These are phyloP conservation scores for Pneumocystis murina DNA, from an alignment of 1,139 yeast species.

Conservation along the genomic window DNA sequence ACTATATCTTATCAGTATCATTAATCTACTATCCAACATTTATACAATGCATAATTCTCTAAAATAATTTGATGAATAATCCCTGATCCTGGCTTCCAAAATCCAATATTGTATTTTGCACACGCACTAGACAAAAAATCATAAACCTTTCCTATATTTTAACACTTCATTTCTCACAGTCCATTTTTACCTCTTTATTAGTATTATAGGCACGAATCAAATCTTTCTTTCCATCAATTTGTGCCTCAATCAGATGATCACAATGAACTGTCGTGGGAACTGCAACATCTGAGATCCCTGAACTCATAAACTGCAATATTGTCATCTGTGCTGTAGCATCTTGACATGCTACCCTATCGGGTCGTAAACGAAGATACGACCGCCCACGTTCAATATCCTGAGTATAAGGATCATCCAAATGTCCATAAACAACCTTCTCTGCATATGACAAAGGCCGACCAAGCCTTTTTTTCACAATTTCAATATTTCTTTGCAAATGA, in stretches of 20 bases:
- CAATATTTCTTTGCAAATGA: constrained; percentile 49
- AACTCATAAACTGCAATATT: constrained; percentile 93
- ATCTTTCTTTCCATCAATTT: constrained; percentile 84
- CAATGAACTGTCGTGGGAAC: constrained; percentile 97
- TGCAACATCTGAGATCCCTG: constrained; percentile 85
- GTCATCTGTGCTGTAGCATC: constrained; percentile 99
- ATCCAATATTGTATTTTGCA: constrained; percentile 95
- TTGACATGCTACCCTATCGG: constrained; percentile 99
- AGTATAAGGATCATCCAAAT: constrained; percentile 83
- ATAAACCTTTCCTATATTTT: constrained; percentile 25
- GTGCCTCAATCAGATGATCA: constrained; percentile 98
- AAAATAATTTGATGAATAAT: constrained; percentile 94
- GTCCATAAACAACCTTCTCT: constrained; percentile 91
- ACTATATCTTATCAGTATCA: constrained; percentile 16
- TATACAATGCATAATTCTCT: constrained; percentile 74
- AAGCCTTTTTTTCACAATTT: constrained; percentile 74
- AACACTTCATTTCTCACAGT: too few species aligned
- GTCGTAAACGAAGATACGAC: constrained; percentile 90
- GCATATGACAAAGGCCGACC: constrained; percentile 94
- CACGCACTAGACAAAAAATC: constrained; percentile 89
- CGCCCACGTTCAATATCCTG: constrained; percentile 95
- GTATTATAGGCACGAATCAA: constrained; percentile 81
- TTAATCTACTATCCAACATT: neutral
- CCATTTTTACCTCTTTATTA: constrained; percentile 64
- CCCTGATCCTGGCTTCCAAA: constrained; percentile 99